Base-by-base conservation (phyloP, 768 basidiomycete species). In the Mycena maculata region DNA sequence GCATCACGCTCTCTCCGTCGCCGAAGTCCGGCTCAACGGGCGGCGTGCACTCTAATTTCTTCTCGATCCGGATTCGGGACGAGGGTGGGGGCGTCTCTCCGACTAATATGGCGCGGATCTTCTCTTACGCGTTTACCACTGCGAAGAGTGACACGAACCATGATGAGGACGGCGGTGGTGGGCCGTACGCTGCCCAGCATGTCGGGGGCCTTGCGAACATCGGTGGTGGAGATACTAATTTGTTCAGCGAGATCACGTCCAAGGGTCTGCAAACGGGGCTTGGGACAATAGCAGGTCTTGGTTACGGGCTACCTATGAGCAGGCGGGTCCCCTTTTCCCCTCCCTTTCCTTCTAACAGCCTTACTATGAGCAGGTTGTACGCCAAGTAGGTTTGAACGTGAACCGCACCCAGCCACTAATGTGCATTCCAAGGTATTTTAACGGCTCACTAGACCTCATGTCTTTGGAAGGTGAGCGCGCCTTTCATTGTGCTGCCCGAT, bases 51-150 rank as follows among this genome's bases (percentile, higher is more conserved):
- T 76, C 81, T 18, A 80, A 83, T 8, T 91, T 87, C 74, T 86
- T 96, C 62, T 92, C 92, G 31, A 83, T 96, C 48, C 85, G 95
- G 41, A 83, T 96, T 22, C 86, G 95, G 31, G 95, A 96, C 73
- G 90, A 94, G 72, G 95, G 95, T 4, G 95, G 95, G 12, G 95
- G 95, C 10, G 89, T 96, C 33, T 85, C 90, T 0, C 89, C 89
- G 3, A 80, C 85, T 12, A 87, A 95, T 76, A 87, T 95, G 84
- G 81, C 85, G 22, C 86, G 88, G 48, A 92, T 96, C 61, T 96
- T 96, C 78, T 94, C 94, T 20, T 96, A 96, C 76, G 93, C 93
- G 8, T 96, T 95, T 76, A 95, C 94, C 6, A 95, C 95, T 6
- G 94, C 93, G 4, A 90, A 89, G 8, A 80, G 85, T 45, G 80